phyloP scores from a whole-genome alignment of 345 rosid genomes.

The Camelina neglecta region DNA sequence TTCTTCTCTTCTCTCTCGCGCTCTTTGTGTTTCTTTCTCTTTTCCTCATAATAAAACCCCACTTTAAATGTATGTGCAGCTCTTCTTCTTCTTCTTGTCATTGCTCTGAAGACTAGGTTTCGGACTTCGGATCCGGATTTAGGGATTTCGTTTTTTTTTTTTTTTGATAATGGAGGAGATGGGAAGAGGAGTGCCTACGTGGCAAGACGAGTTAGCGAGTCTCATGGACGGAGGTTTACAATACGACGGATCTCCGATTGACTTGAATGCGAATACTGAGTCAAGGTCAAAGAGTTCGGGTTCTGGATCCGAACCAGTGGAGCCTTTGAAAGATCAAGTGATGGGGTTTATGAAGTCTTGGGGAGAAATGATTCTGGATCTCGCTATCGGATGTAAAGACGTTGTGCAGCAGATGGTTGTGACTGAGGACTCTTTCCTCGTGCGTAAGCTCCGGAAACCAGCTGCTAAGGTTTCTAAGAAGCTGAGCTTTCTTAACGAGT shows the following conservation, averaged over 20 bases:
- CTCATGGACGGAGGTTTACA: slow-evolving; percentile 55
- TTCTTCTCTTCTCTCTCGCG: slow-evolving; percentile 33
- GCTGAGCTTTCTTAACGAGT: slow-evolving; percentile 79
- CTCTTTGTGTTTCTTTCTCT: slow-evolving; percentile 33
- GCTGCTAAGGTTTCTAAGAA: slow-evolving; percentile 61
- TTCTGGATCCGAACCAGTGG: slow-evolving; percentile 45
- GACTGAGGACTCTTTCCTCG: slow-evolving; percentile 73
- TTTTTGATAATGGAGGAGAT: slow-evolving; percentile 59
- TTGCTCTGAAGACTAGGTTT: slow-evolving; percentile 18
- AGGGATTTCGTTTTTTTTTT: slow-evolving; percentile 25
- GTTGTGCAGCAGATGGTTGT: slow-evolving; percentile 66
- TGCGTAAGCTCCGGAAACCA: slow-evolving; percentile 73
- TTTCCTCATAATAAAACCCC: slow-evolving; percentile 1
- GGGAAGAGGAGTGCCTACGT: slow-evolving; percentile 55
- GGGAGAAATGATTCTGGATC: slow-evolving; percentile 86
- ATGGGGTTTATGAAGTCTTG: slow-evolving; percentile 82
- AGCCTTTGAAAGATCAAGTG: slow-evolving; percentile 71
- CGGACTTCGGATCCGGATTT: slow-evolving; percentile 14
- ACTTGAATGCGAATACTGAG: slow-evolving; percentile 39
- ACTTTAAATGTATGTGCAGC: slow-evolving; percentile 9
- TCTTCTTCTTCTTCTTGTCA: slow-evolving; percentile 15
- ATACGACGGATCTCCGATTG: slow-evolving; percentile 53
- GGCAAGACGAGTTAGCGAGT: slow-evolving; percentile 79
- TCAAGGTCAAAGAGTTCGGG: slow-evolving; percentile 33
- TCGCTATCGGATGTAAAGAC: slow-evolving; percentile 78